Percentiles rank a stretch among this genome's conserved stretches.
These are phyloP conservation scores for Fusarium tupiense DNA, from an alignment of 2,329 filamentous ascomycete species.

Conservation along the genomic window DNA sequence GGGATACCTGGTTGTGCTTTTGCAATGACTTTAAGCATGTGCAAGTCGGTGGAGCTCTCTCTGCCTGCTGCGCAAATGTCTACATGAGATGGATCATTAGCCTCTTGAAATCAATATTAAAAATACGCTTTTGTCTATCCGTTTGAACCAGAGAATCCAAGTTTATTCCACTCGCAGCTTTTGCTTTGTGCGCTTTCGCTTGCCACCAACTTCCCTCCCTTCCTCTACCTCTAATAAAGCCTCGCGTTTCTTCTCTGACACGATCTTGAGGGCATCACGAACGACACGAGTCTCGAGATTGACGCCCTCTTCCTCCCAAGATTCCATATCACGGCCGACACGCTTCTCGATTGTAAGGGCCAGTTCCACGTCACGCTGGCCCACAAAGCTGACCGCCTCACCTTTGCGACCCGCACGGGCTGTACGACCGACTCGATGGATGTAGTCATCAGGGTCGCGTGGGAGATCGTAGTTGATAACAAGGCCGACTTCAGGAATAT, in stretches of 20 bases:
- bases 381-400: slow-evolving; percentile 86
- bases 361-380: slow-evolving; percentile 90
- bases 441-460: slow-evolving; percentile 96
- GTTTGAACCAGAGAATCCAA: background rate
- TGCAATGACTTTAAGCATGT: background rate
- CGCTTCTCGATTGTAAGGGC: slow-evolving; percentile 90
- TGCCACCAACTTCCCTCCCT: slow-evolving; percentile 89
- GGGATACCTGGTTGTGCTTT: background rate
- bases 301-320: slow-evolving; percentile 89
- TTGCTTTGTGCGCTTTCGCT: slow-evolving; percentile 71
- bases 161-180: slow-evolving; percentile 57
- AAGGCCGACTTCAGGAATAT: slow-evolving; percentile 90
- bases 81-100: background rate
- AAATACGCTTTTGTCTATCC: slow-evolving; percentile 26
- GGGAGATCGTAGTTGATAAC: slow-evolving; percentile 97
- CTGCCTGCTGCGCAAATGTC: background rate
- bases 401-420: slow-evolving; percentile 89
- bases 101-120: background rate
- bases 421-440: slow-evolving; percentile 94
- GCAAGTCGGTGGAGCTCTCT: background rate
- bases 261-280: slow-evolving; percentile 84
- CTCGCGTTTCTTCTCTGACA: slow-evolving; percentile 95
- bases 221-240: slow-evolving; percentile 92
- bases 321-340: slow-evolving; percentile 81
- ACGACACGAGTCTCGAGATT: slow-evolving; percentile 93